Evolutionary conservation across 805 yeast genomes (phyloP).

Genomic region (Metschnikowia koreensis): DNA sequence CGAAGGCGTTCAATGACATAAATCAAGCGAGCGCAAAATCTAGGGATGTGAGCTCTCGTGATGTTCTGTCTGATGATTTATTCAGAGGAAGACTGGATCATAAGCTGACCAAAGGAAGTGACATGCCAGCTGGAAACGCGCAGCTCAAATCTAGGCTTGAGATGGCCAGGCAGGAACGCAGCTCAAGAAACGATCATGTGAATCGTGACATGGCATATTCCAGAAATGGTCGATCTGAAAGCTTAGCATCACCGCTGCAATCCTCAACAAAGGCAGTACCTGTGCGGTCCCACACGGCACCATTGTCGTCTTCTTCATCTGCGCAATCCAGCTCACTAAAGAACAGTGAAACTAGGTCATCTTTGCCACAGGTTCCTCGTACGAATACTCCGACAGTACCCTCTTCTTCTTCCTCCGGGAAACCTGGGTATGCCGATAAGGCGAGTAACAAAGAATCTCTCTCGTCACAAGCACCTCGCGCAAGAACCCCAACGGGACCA

Average conservation of each 20-base stretch:
- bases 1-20: background rate
- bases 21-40: background rate
- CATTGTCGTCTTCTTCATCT: background rate
- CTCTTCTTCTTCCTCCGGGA: slow-evolving; percentile 1
- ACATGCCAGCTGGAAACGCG: slow-evolving; percentile 3
- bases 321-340: background rate
- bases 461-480: slow-evolving; percentile 22
- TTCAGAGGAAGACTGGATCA: background rate
- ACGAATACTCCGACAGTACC: background rate
- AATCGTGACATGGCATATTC: background rate
- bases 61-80: background rate
- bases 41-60: slow-evolving; percentile 1
- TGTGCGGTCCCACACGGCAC: background rate
- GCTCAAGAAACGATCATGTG: slow-evolving; percentile 3
- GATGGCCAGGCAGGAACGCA: slow-evolving; percentile 26
- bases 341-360: background rate
- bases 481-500: background rate
- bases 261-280: slow-evolving; percentile 1
- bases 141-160: slow-evolving; percentile 23
- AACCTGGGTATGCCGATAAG: background rate
- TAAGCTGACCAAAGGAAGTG: background rate
- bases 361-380: background rate
- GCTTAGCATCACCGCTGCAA: background rate
- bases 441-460: slow-evolving; percentile 19
- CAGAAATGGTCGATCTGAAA: background rate